Conservation (phyloP, 1,139 yeast genomes). For the Debaryomycetaceae sp. region DNA sequence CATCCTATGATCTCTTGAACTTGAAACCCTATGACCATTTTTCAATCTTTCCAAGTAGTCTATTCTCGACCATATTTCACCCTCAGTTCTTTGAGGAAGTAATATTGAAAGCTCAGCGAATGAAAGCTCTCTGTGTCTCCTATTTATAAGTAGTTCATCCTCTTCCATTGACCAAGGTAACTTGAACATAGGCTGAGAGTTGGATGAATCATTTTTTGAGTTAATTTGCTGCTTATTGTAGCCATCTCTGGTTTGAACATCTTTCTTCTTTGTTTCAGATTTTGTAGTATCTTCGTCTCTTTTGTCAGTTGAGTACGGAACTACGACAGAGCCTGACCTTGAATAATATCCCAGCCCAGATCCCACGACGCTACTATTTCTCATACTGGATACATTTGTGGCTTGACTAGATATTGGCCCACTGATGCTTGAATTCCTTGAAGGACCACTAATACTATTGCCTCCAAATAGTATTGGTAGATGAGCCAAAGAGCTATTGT, state of each 20-base stretch:
- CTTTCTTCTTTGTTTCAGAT: conserved; percentile 13
- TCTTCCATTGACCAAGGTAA: conserved; percentile 65
- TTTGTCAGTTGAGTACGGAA: conserved; percentile 35
- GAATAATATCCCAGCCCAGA: conserved; percentile 34
- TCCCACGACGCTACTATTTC: conserved; percentile 43
- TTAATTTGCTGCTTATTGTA: conserved; percentile 5
- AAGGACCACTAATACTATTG: conserved; percentile 42
- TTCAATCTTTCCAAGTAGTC: conserved; percentile 49
- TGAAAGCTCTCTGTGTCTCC: conserved; percentile 58
- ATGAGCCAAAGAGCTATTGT: conserved; percentile 39
- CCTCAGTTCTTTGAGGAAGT: conserved; percentile 69
- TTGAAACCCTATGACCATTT: conserved; percentile 39
- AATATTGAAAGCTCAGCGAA: conserved; percentile 73
- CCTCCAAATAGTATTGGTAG: conserved; percentile 45
- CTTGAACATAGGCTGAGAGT: conserved; percentile 26
- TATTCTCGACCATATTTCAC: conserved; percentile 67
- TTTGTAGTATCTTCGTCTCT: conserved; percentile 24
- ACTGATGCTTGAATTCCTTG: conserved; percentile 39
- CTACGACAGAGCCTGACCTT: conserved; percentile 46
- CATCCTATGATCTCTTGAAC: conserved; percentile 29
- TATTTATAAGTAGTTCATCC: conserved; percentile 60
- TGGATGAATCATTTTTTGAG: conserved; percentile 9
- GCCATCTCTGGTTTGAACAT: conserved; percentile 7
- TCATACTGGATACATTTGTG: conserved; percentile 36
- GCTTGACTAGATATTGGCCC: conserved; percentile 29